Conservation (phyloP, 169 alveolate species). For the Babesia bigemina region DNA sequence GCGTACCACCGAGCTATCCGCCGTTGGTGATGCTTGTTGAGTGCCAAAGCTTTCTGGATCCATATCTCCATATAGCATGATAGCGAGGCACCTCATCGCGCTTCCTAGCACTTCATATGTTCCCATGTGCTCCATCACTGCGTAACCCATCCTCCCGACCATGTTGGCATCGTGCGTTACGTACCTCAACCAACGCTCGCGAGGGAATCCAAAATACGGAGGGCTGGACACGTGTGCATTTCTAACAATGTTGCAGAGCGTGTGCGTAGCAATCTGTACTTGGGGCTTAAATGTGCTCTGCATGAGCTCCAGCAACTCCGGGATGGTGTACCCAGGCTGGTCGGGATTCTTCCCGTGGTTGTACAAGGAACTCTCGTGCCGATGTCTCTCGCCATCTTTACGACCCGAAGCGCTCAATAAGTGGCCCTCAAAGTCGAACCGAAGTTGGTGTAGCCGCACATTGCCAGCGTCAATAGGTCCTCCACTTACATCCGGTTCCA, state of each 20-base stretch:
- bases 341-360: constrained; percentile 76
- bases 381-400: constrained; percentile 25
- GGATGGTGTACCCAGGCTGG: constrained; percentile 77
- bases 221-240: constrained; percentile 3
- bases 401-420: neutral
- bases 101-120: constrained; percentile 13
- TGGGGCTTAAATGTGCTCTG: constrained; percentile 77
- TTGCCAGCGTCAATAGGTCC: constrained; percentile 30
- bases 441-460: constrained; percentile 68
- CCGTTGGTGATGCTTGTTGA: neutral
- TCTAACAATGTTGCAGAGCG: constrained; percentile 41
- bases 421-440: constrained; percentile 74
- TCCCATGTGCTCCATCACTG: neutral
- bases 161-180: constrained; percentile 51
- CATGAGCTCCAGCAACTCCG: constrained; percentile 70
- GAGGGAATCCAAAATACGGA: constrained; percentile 41
- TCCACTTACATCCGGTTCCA: constrained; percentile 53
- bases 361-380: constrained; percentile 67
- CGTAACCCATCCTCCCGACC: constrained; percentile 43
- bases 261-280: constrained; percentile 67
- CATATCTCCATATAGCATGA: constrained; percentile 42
- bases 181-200: constrained; percentile 59
- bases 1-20: neutral
- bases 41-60: neutral
- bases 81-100: constrained; percentile 46